A percentile compares a stretch with the other conserved stretches of the same genome.
These are phyloP conservation scores for Epichloe gansuensis DNA, from an alignment of 2,329 filamentous ascomycete genomes.

Conservation along the genomic window DNA sequence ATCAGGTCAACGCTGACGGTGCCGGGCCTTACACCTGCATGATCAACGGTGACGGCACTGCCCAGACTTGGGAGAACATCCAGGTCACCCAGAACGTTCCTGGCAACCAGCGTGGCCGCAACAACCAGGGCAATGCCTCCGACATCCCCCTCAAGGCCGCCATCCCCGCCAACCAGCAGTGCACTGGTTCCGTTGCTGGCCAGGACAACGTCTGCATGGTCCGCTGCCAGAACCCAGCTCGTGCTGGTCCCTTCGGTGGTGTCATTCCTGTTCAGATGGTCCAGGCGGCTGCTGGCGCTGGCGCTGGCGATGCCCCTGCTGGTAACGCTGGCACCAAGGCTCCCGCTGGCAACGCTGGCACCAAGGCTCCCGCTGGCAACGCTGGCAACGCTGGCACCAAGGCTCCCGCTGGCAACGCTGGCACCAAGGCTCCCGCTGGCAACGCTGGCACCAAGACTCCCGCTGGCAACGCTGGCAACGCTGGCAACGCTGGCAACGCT, in stretches of 20 bases:
- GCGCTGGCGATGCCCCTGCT: not conserved
- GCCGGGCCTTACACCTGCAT: conserved; percentile 54
- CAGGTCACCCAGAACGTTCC: conserved; percentile 32
- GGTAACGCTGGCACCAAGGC: not conserved
- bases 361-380: not conserved
- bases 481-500: too few relatives aligned
- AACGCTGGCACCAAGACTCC: not conserved
- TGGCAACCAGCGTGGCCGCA: conserved; percentile 23
- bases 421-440: not conserved
- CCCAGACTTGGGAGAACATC: conserved; percentile 38
- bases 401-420: not conserved
- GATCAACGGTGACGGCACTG: conserved; percentile 50
- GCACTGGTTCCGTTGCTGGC: conserved; percentile 48
- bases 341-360: not conserved
- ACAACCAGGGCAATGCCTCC: conserved; percentile 26
- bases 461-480: not conserved
- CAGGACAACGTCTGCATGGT: conserved; percentile 50
- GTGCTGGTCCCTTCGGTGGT: conserved; percentile 10
- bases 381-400: not conserved
- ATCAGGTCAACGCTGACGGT: conserved; percentile 56
- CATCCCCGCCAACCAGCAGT: conserved; percentile 42
- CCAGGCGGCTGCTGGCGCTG: not conserved
- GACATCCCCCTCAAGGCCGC: conserved; percentile 43
- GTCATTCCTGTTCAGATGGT: conserved; percentile 6
- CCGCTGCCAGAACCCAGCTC: conserved; percentile 47